Base-by-base conservation (phyloP, 1,284 basidiomycete genomes). In the Cutaneotrichosporon mucoides region DNA sequence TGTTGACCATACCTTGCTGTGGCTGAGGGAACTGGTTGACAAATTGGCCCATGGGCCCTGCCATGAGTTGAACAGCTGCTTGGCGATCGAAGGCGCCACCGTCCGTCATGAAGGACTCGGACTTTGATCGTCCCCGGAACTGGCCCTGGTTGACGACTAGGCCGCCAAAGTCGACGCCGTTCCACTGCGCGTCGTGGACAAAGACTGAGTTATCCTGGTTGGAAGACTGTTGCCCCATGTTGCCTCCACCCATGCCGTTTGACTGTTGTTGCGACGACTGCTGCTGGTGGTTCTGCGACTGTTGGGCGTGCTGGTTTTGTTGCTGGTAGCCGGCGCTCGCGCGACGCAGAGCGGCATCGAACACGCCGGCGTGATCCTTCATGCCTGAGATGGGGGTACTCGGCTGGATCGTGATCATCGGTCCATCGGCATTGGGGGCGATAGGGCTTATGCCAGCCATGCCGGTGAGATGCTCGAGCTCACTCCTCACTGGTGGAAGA, bases 371-470 rank as follows among this genome's bases (percentile, higher is more conserved):
- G 6, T 68, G 69, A 34, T 76, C 76, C 48, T 72, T 74, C 49
- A 77, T 50, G 7, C 74, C 77, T 45, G 73, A 76, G 48, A 77
- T 78, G 1, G 78, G 78, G 9, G 78, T 79, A 55, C 75, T 77
- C 1, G 78, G 78, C 55, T 78, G 76, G n/a, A 79, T 73, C 53
- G 70, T 75, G 63, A 79, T 79, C 69, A 75, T 75, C 6, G 77
- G 78, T 3, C 76, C 76, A 55, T 76, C 77, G 2, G 72, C 72
- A 56, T 67, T 75, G 7, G 73, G 70, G 5, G 66, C 73, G 40
- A 77, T 76, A 5, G 75, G 75, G 53, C 72, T 74, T 62, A 77
- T 75, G 6, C 75, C 75, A 13, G 71, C 72, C 73, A 77, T 77
- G 24, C 75, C 75, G 0, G 73, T 71, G 42, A 75, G 43, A 45